A percentile compares a stretch with the other conserved stretches of the same genome.
Conservation (phyloP, 1,284 basidiomycete genomes). For the Sanghuangporus baumii region DNA sequence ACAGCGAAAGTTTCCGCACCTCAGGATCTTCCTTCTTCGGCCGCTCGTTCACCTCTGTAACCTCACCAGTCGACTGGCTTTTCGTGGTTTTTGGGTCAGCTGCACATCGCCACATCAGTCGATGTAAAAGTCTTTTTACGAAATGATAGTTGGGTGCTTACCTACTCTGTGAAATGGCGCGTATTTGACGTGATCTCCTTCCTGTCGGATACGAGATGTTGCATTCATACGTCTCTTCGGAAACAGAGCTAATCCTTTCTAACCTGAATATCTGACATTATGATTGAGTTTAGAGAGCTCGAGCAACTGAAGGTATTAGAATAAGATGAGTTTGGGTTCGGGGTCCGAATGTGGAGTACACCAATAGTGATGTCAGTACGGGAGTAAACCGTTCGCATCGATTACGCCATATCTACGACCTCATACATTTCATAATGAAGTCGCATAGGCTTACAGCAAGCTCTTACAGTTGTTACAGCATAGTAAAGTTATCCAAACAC, state of each 20-base stretch:
- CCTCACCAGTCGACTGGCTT: constrained; percentile 13
- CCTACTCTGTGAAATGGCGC: constrained; percentile 10
- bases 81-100: constrained; percentile 11
- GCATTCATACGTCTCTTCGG: not conserved
- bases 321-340: not conserved
- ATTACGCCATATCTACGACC: too few species aligned
- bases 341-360: not conserved
- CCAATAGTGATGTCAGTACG: too few species aligned
- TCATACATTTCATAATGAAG: too few species aligned
- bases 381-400: too few species aligned
- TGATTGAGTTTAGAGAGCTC: not conserved
- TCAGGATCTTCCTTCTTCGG: constrained; percentile 14
- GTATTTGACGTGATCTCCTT: constrained; percentile 13
- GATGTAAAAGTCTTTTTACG: not conserved
- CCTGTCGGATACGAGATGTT: not conserved
- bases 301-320: not conserved
- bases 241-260: not conserved
- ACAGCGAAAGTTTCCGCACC: not conserved
- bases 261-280: constrained; percentile 11
- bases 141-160: not conserved
- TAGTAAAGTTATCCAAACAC: too few species aligned
- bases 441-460: too few species aligned
- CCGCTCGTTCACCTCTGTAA: constrained; percentile 4
- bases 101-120: not conserved
- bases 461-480: too few species aligned